Evolutionary conservation across 345 rosid genomes (phyloP), one percentile per base, ranked within the genome.

Genomic region (Draba incana): DNA sequence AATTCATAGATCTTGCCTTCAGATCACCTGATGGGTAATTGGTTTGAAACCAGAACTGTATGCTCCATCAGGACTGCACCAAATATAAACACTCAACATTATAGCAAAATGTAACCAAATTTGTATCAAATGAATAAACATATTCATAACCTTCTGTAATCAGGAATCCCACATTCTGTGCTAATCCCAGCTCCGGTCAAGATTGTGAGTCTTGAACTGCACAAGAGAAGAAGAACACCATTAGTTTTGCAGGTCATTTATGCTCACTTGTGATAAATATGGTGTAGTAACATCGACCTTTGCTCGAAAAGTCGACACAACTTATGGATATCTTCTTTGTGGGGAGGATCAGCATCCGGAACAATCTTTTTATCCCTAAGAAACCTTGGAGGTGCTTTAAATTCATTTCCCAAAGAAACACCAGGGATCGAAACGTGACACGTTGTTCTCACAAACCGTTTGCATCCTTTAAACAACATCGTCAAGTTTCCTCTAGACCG

Each of bases 91-190:
- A 2, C 8, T 46, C 58, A 23, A 38, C 20, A 8, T 39, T 1
- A 59, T 15, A 6, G 27, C 53, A 23, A 9, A 65, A 16, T 24
- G 44, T 6, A 73, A 65, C 15, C 13, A 47, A 42, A 57, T 20
- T 30, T 57, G 57, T 8, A 49, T 23, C 41, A 54, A 44, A 62
- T 63, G 8, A 37, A 28, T 25, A 37, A 52, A 57, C 44, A 35
- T 35, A 25, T 20, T 31, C 73, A 25, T 24, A 75, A 90, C 98
- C 98, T 93, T 84, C 98, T 84, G 50, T 90, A 93, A 75, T 93
- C 98, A 59, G 98, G 98, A 77, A 93, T 93, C 47, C 98, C 97
- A 66, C 92, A 83, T 76, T 93, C 98, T 0, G 98, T 93, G 60
- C 97, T 93, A 28, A 93, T 72, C 65, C 97, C 98, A 65, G 98